Evolutionary conservation across 148 eudicot genomes (phyloP), one percentile per base, ranked within the genome.

Genomic region (Talinum fruticosum): DNA sequence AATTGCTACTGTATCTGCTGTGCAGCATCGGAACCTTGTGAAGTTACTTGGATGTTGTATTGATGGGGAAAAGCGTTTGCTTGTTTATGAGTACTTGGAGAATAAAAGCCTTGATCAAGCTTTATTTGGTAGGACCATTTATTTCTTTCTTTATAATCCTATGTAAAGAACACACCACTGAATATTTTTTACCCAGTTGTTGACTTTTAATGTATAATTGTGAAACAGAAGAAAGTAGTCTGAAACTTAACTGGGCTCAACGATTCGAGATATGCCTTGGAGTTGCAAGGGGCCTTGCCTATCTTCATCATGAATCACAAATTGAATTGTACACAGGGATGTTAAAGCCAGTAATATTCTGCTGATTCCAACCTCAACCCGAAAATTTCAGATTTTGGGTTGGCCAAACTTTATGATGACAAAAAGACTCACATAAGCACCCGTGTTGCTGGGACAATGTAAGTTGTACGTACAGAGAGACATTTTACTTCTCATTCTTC

Each of bases 361-460:
- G 54, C 92, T 94, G 24, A 90, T 82, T 78, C 90, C 15, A 90
- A 91, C 44, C 93, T 90, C 69, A 85, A 77, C 77, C 92, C 98
- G 30, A 92, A 91, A 85, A 92, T 95, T 69, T 92, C 98, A 26
- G 98, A 95, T 83, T 95, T 95, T 80, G 98, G 97, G 76, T 86
- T 95, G 85, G 98, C 98, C 72, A 95, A 89, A 83, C 83, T 95
- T 53, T 95, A 92, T 78, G 97, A 93, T 84, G 96, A 95, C 76
- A 95, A 89, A 76, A 86, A 85, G 80, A 92, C 96, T 16, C 96
- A 95, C 83, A 86, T 95, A 34, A 95, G 93, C 82, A 94, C 98
- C 62, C 88, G 90, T 70, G 97, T 94, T 80, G 97, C 96, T 10
- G 98, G 98, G 73, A 95, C 98, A 76, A 81, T 92, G 98, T 95